phyloP scores from a whole-genome alignment of 169 alveolate species.

The Theileria sp. region DNA sequence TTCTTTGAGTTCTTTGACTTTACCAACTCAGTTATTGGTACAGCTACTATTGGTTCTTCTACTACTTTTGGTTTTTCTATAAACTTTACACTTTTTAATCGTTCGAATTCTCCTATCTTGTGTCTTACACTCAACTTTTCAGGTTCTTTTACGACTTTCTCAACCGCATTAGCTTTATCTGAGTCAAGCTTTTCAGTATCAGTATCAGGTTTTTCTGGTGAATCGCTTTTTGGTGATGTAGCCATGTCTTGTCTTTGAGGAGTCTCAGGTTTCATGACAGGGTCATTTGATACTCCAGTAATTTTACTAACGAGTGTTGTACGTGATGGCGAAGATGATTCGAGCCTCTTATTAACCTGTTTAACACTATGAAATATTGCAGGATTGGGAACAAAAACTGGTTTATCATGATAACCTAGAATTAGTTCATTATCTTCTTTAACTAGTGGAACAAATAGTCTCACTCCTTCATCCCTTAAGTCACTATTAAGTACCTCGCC shows the following conservation, averaged over 20 bases:
- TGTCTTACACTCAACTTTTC: neutral
- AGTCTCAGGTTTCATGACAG: neutral
- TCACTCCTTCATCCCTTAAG: constrained; percentile 29
- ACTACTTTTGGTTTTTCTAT: constrained; percentile 4
- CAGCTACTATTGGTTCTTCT: constrained; percentile 13
- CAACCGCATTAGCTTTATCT: neutral
- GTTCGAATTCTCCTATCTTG: neutral
- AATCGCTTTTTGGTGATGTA: neutral
- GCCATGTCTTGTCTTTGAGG: constrained; percentile 21
- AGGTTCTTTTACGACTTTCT: neutral
- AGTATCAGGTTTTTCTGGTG: neutral
- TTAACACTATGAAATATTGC: constrained; percentile 64
- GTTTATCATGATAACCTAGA: constrained; percentile 72
- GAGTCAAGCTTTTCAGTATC: neutral
- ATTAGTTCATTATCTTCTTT: constrained; percentile 52
- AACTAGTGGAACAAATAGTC: constrained; percentile 32
- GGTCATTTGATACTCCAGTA: neutral
- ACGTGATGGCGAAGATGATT: neutral
- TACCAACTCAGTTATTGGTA: constrained; percentile 41
- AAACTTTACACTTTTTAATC: neutral
- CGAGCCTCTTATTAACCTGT: neutral
- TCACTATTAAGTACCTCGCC: constrained; percentile 67
- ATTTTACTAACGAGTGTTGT: neutral
- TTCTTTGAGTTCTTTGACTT: constrained; percentile 25
- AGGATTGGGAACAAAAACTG: constrained; percentile 76